Percentiles rank a stretch among this genome's conserved stretches.
Evolutionary conservation across 2,329 filamentous ascomycete genomes (phyloP).

Genomic region (Talaromyces sp.): DNA sequence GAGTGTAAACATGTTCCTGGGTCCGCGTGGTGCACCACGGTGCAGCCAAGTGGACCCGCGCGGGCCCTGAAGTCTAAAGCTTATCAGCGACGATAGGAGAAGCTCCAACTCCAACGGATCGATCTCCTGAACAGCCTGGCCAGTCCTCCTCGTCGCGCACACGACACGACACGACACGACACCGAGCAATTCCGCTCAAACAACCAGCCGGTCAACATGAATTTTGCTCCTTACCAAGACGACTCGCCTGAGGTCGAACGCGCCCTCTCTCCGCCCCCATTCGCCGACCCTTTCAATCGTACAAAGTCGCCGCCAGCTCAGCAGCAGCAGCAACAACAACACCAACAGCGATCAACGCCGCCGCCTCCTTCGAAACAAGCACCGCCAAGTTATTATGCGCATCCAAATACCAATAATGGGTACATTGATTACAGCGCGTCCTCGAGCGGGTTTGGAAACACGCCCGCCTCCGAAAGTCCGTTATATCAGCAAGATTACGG

Average conservation of each 20-base stretch:
- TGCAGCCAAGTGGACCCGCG: neutral
- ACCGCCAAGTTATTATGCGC: neutral
- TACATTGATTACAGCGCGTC: slow-evolving; percentile 6
- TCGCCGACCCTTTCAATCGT: slow-evolving; percentile 26
- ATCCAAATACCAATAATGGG: slow-evolving; percentile 3
- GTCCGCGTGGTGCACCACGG: neutral
- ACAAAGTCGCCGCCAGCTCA: slow-evolving; percentile 49
- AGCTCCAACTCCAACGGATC: neutral
- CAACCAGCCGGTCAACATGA: slow-evolving; percentile 49
- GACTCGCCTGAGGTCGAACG: slow-evolving; percentile 79
- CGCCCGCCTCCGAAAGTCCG: slow-evolving; percentile 2
- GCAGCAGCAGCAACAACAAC: neutral
- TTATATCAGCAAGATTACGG: slow-evolving; percentile 37
- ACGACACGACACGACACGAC: neutral
- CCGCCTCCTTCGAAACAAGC: slow-evolving; percentile 3
- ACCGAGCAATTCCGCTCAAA: neutral
- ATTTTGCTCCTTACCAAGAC: slow-evolving; percentile 97
- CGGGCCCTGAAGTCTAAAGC: neutral
- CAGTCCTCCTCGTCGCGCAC: neutral
- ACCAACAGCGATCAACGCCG: neutral
- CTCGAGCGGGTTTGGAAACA: slow-evolving; percentile 26
- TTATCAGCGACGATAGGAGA: neutral
- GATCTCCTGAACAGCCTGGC: neutral
- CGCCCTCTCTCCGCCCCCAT: slow-evolving; percentile 67
- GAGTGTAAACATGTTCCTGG: neutral